Conservation (phyloP, 257 asterid genomes). For the Verbascum thapsus region DNA sequence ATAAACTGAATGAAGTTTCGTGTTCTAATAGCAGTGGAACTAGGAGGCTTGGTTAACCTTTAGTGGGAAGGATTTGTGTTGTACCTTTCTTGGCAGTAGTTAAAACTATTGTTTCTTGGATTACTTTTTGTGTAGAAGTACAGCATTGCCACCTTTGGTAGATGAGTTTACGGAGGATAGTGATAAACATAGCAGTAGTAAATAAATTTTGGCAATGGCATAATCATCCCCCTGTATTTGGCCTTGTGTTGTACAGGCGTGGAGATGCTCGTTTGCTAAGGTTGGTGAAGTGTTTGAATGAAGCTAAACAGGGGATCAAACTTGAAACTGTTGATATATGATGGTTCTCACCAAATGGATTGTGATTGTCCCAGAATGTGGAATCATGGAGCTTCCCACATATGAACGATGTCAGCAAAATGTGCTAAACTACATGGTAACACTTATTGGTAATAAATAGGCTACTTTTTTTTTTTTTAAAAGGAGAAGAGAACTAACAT, state of each 20-base stretch:
- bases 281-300: conserved; percentile 47
- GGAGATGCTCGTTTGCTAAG: conserved; percentile 52
- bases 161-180: conserved; percentile 53
- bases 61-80: conserved; percentile 9
- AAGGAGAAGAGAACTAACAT: no score
- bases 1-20: conserved; percentile 12
- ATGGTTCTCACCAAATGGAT: no score
- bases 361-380: no score
- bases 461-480: background rate
- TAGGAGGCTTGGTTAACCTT: conserved; percentile 3
- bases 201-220: conserved; percentile 60
- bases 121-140: conserved; percentile 28
- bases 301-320: conserved; percentile 33
- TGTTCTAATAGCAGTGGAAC: no score
- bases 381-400: no score
- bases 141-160: conserved; percentile 46
- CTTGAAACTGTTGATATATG: conserved; percentile 27
- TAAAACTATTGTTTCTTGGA: background rate
- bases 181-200: conserved; percentile 56
- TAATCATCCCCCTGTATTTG: conserved; percentile 73
- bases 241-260: conserved; percentile 83
- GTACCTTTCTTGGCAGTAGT: conserved; percentile 30
- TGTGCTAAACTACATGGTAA: conserved; percentile 3
- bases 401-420: background rate
- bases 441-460: background rate